Evolutionary conservation across 2,329 filamentous ascomycete genomes (phyloP).

Genomic region (Neodidymelliopsis sp.): DNA sequence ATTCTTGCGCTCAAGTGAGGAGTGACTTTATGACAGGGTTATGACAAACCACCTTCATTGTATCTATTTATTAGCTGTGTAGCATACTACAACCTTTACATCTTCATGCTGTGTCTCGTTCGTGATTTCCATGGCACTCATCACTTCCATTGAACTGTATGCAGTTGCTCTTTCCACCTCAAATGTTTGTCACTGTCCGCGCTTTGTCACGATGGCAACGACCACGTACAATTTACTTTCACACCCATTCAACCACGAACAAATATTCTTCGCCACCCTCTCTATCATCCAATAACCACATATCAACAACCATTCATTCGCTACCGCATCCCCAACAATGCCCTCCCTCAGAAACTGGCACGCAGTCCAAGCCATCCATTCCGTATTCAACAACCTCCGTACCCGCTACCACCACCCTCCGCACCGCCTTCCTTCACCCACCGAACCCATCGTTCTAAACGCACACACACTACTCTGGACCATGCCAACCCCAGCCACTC

Average conservation of each 20-base stretch:
- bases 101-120: too few species aligned
- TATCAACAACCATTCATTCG: too few species aligned
- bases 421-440: not conserved
- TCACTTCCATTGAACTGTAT: not conserved
- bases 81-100: constrained; percentile 1
- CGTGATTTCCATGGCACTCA: too few species aligned
- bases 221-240: not conserved
- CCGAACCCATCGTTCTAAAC: not conserved
- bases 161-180: too few species aligned
- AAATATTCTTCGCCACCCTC: too few species aligned
- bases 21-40: not conserved
- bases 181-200: not conserved
- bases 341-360: not conserved
- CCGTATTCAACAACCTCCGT: not conserved
- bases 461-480: not conserved
- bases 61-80: constrained; percentile 11
- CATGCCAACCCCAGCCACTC: not conserved
- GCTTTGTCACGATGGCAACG: not conserved
- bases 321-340: too few species aligned
- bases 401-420: not conserved
- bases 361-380: too few species aligned
- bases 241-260: too few species aligned
- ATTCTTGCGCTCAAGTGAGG: constrained; percentile 40
- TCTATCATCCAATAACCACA: too few species aligned
- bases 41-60: constrained; percentile 5